Percentiles rank a stretch among this genome's conserved stretches.
Conservation (phyloP, 257 asterid species). For the Eustoma russellianum region DNA sequence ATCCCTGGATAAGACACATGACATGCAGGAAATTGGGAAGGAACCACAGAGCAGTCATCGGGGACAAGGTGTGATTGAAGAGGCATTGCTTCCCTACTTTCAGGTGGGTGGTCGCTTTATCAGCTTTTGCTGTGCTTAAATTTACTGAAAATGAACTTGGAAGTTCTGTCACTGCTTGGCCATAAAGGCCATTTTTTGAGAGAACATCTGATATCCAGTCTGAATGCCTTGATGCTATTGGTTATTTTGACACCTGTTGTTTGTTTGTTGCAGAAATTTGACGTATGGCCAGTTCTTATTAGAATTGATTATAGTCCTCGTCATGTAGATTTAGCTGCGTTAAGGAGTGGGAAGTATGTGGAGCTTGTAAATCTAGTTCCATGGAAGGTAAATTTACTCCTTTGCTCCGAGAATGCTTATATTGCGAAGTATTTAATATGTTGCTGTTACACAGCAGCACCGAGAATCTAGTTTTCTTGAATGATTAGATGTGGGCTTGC, state of each 20-base stretch:
- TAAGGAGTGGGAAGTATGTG: slow-evolving; percentile 94
- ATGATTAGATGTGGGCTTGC: too few relatives aligned
- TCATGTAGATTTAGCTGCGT: slow-evolving; percentile 82
- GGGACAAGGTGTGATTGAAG: slow-evolving; percentile 40
- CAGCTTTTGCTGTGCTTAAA: neutral
- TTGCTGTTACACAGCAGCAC: neutral
- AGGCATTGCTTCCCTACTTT: slow-evolving; percentile 89
- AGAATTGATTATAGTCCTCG: slow-evolving; percentile 91
- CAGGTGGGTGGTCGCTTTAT: slow-evolving; percentile 47
- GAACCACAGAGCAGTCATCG: slow-evolving; percentile 33
- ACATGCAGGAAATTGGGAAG: too few relatives aligned
- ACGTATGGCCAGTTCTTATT: slow-evolving; percentile 64
- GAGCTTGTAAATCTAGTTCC: slow-evolving; percentile 93
- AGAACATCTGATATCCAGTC: too few relatives aligned
- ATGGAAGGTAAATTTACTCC: slow-evolving; percentile 72
- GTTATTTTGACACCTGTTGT: neutral
- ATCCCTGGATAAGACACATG: slow-evolving; percentile 27
- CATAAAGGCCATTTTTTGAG: too few relatives aligned
- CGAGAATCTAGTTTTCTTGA: neutral
- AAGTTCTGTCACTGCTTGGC: too few relatives aligned
- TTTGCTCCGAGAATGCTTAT: neutral
- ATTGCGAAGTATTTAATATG: neutral
- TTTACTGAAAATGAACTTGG: too few relatives aligned
- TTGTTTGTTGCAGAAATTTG: slow-evolving; percentile 74
- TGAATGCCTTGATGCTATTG: too few relatives aligned